Base-by-base conservation (phyloP, 306 rosid species). In the Comarum palustre region DNA sequence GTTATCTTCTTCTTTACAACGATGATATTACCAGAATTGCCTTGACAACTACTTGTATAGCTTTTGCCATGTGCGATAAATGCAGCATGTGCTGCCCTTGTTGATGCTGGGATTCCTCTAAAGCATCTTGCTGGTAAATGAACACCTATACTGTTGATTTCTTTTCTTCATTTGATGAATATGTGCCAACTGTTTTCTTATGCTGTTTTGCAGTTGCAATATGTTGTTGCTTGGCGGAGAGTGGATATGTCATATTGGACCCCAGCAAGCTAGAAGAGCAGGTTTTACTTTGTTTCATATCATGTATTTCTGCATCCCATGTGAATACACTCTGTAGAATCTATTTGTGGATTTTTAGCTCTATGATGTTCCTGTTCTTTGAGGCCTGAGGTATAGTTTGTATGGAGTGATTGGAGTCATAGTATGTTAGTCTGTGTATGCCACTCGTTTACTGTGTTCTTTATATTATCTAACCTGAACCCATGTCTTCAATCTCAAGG, bases 41-140 rank as follows among this genome's bases (percentile, higher is more conserved):
- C 96, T 89, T 89, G 83, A 89, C 93, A 66, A 43, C 22, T 77
- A 20, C 61, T 6, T 31, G 42, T 69, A 46, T 84, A 91, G 97
- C 97, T 94, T 75, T 90, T 94, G 68, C 95, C 97, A 45, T 91
- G 97, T 82, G 97, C 97, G 74, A 89, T 94, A 65, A 94, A 94
- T 82, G 95, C 97, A 5, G 89, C 96, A 66, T 89, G 98, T 24
- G 95, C 97, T 78, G 96, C 98, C 45, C 87, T 91, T 66, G 92
- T 94, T 11, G 97, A 91, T 83, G 95, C 95, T 5, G 97, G 97
- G 85, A 86, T 91, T 75, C 97, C 98, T 69, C 82, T 94, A 22
- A 91, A 82, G 70, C 95, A 94, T 85, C 96, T 94, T 78, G 94
- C 97, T 69, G 97, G 98, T 94, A 91, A 80, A 74, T 27, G 54